Base-by-base conservation (phyloP, 2,329 filamentous ascomycete genomes). In the Colletotrichum caudatum region DNA sequence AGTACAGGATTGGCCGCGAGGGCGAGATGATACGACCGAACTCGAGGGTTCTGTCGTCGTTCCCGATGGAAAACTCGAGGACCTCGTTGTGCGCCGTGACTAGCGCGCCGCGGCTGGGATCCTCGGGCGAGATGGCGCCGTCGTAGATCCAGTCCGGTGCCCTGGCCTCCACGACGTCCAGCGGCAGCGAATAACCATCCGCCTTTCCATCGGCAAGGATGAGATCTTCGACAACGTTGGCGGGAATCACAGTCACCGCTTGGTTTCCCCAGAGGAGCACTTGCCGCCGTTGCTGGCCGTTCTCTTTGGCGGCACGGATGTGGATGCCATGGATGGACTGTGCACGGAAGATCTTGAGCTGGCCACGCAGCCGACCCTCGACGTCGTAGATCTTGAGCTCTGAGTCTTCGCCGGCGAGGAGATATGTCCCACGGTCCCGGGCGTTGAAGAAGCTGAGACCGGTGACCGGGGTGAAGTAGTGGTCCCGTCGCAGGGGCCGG, bases 21-120 rank as follows among this genome's bases (percentile, higher is more conserved):
- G 91, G 91, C 7, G 90, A 89, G 16, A 86, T 83, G 2, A 90
- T 78, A 1, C 84, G 82, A 6, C 86, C 85, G 18, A 91, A 82
- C 1, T 83, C 72, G 18, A 86, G 78, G 1, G 62, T 66, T 16
- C 66, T 74, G 26, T 77, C 76, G 8, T 77, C 69, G 35, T 77
- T 70, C n/a, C 81, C 75, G 7, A 79, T 72, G 12, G 74, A 76
- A 26, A 92, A 79, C 39, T 85, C 84, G 8, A 93, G 80, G 6
- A 97, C 84, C 61, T 94, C 91, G 84, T 98, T 98, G 81, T 98
- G 95, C 1, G 95, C 94, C 2, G 94, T 97, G 20, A 97, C 85
- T 14, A 96, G 80, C 20, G 90, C 89, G 20, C 88, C 90, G 14
- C 81, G 78, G 37, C 78, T 77, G 1, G 76, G 71, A 37, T 81